These are phyloP conservation scores for Zarea fungicola DNA, from an alignment of 2,329 filamentous ascomycete species.

Conservation along the genomic window DNA sequence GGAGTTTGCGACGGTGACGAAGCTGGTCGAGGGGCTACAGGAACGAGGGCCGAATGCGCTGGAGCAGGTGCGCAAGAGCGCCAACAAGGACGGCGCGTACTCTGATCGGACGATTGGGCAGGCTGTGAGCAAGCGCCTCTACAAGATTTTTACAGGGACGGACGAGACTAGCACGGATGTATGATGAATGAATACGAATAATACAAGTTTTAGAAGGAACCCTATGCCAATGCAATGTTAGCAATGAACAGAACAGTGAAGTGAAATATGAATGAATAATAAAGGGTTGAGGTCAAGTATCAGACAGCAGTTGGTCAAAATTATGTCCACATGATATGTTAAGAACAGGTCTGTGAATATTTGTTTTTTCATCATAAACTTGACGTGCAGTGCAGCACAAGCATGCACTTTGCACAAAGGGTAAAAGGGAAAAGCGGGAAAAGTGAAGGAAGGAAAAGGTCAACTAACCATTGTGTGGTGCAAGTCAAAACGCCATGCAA, in stretches of 20 bases:
- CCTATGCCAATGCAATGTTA: too few relatives aligned
- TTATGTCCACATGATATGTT: slow-evolving; percentile 62
- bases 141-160: slow-evolving; percentile 54
- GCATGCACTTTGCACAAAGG: slow-evolving; percentile 2
- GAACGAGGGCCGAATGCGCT: slow-evolving; percentile 54
- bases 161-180: slow-evolving; percentile 54
- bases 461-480: slow-evolving; percentile 35
- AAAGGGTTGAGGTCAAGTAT: slow-evolving; percentile 29
- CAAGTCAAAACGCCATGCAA: not conserved
- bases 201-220: not conserved
- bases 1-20: slow-evolving; percentile 53
- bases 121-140: slow-evolving; percentile 53
- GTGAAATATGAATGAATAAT: slow-evolving; percentile 11
- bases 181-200: slow-evolving; percentile 24
- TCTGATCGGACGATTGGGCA: slow-evolving; percentile 52
- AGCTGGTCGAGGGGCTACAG: slow-evolving; percentile 56
- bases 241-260: not conserved
- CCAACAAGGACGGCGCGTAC: slow-evolving; percentile 51
- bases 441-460: slow-evolving; percentile 16
- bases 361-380: slow-evolving; percentile 62
- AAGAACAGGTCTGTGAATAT: slow-evolving; percentile 82
- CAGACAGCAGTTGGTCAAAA: slow-evolving; percentile 83
- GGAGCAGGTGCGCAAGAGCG: slow-evolving; percentile 54
- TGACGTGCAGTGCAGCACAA: slow-evolving; percentile 14
- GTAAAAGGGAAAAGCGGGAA: not conserved